A percentile compares a stretch with the other conserved stretches of the same genome.
These are phyloP conservation scores for Solanum rostratum DNA, from an alignment of 257 asterid species.

Conservation along the genomic window DNA sequence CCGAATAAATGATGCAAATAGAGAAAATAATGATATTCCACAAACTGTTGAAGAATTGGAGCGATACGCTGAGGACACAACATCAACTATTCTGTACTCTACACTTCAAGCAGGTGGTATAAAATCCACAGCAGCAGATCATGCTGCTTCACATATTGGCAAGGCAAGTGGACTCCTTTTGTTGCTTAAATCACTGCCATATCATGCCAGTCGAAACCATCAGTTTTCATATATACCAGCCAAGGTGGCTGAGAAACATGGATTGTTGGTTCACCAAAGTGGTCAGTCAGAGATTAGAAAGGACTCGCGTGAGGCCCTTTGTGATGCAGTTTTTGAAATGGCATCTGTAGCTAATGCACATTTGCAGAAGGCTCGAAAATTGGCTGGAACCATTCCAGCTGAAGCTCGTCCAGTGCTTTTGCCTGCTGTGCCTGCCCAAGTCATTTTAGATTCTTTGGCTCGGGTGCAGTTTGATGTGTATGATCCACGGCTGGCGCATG, in stretches of 20 bases:
- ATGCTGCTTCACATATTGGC: slow-evolving; percentile 94
- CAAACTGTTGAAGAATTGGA: slow-evolving; percentile 61
- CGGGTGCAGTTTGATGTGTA: slow-evolving; percentile 72
- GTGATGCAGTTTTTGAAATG: slow-evolving; percentile 70
- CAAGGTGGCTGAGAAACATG: slow-evolving; percentile 65
- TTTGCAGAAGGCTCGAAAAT: slow-evolving; percentile 66
- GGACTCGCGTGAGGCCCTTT: slow-evolving; percentile 57
- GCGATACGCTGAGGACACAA: slow-evolving; percentile 76
- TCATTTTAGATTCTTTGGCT: slow-evolving; percentile 48
- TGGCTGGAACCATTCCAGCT: slow-evolving; percentile 57
- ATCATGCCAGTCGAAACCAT: slow-evolving; percentile 57
- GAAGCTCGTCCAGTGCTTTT: slow-evolving; percentile 71
- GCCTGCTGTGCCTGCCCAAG: slow-evolving; percentile 78
- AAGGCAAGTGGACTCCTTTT: slow-evolving; percentile 85
- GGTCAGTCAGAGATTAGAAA: slow-evolving; percentile 40
- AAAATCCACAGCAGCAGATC: slow-evolving; percentile 69
- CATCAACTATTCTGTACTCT: slow-evolving; percentile 69
- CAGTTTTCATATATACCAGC: slow-evolving; percentile 56
- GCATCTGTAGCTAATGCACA: slow-evolving; percentile 86
- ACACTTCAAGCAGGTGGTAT: slow-evolving; percentile 83
- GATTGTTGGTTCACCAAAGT: slow-evolving; percentile 35
- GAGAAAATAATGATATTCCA: slow-evolving; percentile 51
- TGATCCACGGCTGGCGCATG: slow-evolving; percentile 60
- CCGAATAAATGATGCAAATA: slow-evolving; percentile 65
- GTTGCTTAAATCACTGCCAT: slow-evolving; percentile 74